Conservation (phyloP, 164 flowering plant species). For the Macadamia tetraphylla region DNA sequence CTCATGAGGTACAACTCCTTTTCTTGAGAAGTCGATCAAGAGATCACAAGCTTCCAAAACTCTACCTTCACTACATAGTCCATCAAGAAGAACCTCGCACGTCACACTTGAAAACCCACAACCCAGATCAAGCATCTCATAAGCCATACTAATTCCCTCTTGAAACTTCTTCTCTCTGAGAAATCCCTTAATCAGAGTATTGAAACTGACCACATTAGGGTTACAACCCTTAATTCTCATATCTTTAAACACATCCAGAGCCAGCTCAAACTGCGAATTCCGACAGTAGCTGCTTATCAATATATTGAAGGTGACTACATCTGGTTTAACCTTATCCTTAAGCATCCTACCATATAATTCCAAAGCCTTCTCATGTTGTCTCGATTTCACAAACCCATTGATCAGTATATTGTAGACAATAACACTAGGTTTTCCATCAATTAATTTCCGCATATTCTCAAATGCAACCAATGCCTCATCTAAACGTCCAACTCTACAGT, state of each 20-base stretch:
- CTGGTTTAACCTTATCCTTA: conserved; percentile 67
- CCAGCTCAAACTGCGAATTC: conserved; percentile 42
- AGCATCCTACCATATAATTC: conserved; percentile 49
- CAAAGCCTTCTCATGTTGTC: conserved; percentile 45
- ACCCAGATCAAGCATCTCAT: conserved; percentile 84
- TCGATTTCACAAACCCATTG: conserved; percentile 52
- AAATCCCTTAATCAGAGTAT: conserved; percentile 72
- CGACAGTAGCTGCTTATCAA: conserved; percentile 70
- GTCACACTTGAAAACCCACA: conserved; percentile 59
- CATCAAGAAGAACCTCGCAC: conserved; percentile 76
- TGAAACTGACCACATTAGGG: conserved; percentile 88
- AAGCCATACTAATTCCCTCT: conserved; percentile 68
- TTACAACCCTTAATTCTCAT: conserved; percentile 62
- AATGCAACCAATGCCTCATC: conserved; percentile 57
- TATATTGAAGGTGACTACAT: conserved; percentile 69
- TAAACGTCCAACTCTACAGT: conserved; percentile 45
- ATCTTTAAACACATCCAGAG: conserved; percentile 68
- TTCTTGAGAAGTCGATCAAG: conserved; percentile 50
- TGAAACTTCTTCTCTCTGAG: conserved; percentile 55
- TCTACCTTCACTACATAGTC: conserved; percentile 56
- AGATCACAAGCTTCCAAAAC: conserved; percentile 45
- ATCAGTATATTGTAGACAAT: conserved; percentile 59
- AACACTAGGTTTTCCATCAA: conserved; percentile 72
- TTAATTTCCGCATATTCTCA: conserved; percentile 46
- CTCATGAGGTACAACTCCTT: conserved; percentile 48